phyloP scores from a whole-genome alignment of 345 rosid species.

The Pistacia atlantica region DNA sequence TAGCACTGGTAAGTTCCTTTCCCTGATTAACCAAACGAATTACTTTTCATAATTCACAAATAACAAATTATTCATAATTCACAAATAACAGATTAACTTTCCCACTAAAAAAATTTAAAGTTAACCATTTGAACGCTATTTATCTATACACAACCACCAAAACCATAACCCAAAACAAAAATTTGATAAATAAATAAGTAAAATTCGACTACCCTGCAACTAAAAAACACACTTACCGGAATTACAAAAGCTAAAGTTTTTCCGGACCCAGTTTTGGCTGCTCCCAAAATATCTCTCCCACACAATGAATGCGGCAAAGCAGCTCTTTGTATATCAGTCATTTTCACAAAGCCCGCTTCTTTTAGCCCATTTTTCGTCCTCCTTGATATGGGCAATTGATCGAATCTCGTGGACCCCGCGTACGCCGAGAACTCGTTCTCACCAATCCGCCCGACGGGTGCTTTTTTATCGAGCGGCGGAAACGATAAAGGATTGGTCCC shows the following conservation, averaged over 20 bases:
- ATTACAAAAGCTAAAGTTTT: slow-evolving; percentile 90
- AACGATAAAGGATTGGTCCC: slow-evolving; percentile 75
- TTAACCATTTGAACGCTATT: too few relatives aligned
- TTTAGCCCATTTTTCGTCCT: slow-evolving; percentile 70
- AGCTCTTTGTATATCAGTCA: slow-evolving; percentile 91
- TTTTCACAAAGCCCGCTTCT: slow-evolving; percentile 47
- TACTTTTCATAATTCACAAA: too few relatives aligned
- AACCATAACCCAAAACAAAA: not conserved
- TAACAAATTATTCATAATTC: too few relatives aligned
- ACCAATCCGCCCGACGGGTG: slow-evolving; percentile 56
- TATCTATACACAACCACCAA: too few relatives aligned
- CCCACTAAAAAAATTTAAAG: too few relatives aligned
- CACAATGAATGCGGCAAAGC: slow-evolving; percentile 54
- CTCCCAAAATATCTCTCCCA: slow-evolving; percentile 84
- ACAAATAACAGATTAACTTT: too few relatives aligned
- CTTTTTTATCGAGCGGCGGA: slow-evolving; percentile 47
- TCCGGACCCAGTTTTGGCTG: slow-evolving; percentile 95
- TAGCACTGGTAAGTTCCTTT: not conserved
- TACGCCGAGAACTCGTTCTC: slow-evolving; percentile 59
- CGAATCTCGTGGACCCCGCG: slow-evolving; percentile 58
- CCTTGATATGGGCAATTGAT: slow-evolving; percentile 74
- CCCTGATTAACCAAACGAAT: not conserved
- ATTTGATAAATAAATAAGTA: not conserved
- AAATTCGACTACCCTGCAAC: too few relatives aligned
- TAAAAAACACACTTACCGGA: slow-evolving; percentile 56